Percentiles rank a stretch among this genome's conserved stretches.
These are phyloP conservation scores for Geranium brycei DNA, from an alignment of 345 rosid species.

Conservation along the genomic window DNA sequence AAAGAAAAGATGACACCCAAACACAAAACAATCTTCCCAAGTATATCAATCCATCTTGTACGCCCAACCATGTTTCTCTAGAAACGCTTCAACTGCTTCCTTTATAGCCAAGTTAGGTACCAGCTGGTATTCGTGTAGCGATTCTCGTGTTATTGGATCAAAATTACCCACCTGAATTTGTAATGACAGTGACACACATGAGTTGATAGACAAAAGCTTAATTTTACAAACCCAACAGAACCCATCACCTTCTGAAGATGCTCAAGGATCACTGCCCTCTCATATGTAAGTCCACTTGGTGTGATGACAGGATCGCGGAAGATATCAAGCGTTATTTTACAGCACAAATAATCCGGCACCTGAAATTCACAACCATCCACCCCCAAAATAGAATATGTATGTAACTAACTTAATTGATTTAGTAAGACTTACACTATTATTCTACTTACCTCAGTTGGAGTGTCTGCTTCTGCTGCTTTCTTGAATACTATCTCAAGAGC, in stretches of 20 bases:
- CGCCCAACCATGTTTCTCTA: constrained; percentile 73
- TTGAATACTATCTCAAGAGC: constrained; percentile 43
- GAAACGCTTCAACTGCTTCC: constrained; percentile 76
- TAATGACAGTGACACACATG: not conserved
- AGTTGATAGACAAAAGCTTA: not conserved
- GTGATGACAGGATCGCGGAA: constrained; percentile 80
- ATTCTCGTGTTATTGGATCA: constrained; percentile 84
- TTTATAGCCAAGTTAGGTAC: constrained; percentile 67
- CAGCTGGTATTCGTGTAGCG: constrained; percentile 39
- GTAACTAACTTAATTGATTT: not conserved
- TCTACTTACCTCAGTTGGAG: constrained; percentile 41
- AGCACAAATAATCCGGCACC: constrained; percentile 89
- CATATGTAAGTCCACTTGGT: constrained; percentile 83
- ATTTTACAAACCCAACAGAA: not conserved
- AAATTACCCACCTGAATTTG: constrained; percentile 56
- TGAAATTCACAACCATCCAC: constrained; percentile 9
- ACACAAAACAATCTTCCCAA: not conserved
- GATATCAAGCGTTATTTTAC: constrained; percentile 80
- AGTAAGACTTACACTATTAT: not conserved
- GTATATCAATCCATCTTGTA: constrained; percentile 24
- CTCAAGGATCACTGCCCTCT: constrained; percentile 75
- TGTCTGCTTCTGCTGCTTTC: constrained; percentile 60
- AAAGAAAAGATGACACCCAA: too few species aligned
- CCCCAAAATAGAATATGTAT: not conserved
- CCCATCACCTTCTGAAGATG: constrained; percentile 62